Base-by-base conservation (phyloP, 1,284 basidiomycete genomes). In the Violaceomyces palustris region DNA sequence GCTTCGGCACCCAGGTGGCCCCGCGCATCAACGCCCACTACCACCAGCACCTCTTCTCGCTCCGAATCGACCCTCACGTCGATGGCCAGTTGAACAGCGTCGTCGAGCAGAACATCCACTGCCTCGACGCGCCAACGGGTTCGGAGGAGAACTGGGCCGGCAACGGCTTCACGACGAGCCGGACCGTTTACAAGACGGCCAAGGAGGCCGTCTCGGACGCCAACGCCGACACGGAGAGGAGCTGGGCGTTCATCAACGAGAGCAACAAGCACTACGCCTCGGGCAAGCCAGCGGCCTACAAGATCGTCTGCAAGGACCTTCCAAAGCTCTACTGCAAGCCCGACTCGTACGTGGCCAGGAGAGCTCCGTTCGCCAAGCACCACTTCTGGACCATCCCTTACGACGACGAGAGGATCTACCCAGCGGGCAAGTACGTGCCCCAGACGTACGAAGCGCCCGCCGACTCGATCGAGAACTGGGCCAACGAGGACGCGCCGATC, bases 61-160 rank as follows among this genome's bases (percentile, higher is more conserved):
- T 90, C 50, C 84, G 87, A 12, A 77, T 93, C 35, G 91, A 96
- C 76, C 87, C 90, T 1, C 92, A 92, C 86, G 78, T 94, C 53
- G 91, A 96, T 68, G 92, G 92, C 4, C 75, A 92, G 39, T 75
- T 79, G 52, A 94, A 94, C 75, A 83, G 83, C 11, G 82, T 94
- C 34, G 42, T 45, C 40, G 49, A 55, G 30, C 35, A 61, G 15
- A 46, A 75, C 49, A 74, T 75, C 44, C 73, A 76, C 49, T 52
- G 53, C 11, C 72, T 76, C 19, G 48, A 70, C 8, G 71, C 74
- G 67, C 61, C 68, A 6, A 68, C 61, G 35, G 68, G 72, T 45
- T 42, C 34, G 18, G 61, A 67, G 36, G 64, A 70, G 6, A 76
- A 76, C 67, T 54, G 29, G 14, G 64, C 55, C 39, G 70, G 72